These are phyloP conservation scores for Anacardium occidentale DNA, from an alignment of 345 rosid species.

Conservation along the genomic window DNA sequence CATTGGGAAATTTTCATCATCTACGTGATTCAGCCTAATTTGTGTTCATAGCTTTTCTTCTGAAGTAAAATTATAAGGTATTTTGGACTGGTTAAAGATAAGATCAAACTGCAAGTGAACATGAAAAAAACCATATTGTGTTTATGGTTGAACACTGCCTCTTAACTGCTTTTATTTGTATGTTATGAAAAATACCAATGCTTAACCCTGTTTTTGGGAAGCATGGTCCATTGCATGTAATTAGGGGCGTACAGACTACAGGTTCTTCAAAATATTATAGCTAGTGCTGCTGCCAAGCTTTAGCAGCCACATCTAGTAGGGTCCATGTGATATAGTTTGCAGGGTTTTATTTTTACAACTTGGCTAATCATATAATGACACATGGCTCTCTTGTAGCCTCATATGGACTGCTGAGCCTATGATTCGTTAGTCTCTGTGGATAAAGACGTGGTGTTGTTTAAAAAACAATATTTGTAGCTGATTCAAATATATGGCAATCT, in stretches of 20 bases:
- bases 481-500: not conserved
- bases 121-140: not conserved
- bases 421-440: not conserved
- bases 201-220: not conserved
- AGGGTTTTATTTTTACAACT: not conserved
- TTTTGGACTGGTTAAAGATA: not conserved
- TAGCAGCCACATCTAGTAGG: slow-evolving; percentile 9
- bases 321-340: not conserved
- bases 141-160: not conserved
- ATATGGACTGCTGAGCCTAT: not conserved
- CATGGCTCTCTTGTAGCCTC: slow-evolving; percentile 22
- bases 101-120: not conserved
- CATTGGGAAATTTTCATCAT: slow-evolving; percentile 57
- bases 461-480: not conserved
- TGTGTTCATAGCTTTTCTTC: slow-evolving; percentile 11
- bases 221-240: not conserved
- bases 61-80: not conserved
- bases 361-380: slow-evolving; percentile 19
- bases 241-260: not conserved
- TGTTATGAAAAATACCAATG: not conserved
- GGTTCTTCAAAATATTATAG: no score
- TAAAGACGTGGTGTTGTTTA: not conserved
- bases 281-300: not conserved
- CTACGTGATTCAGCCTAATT: slow-evolving; percentile 24
- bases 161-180: not conserved